These are phyloP conservation scores for Teratosphaeria nubilosa DNA, from an alignment of 2,329 filamentous ascomycete genomes.

Conservation along the genomic window DNA sequence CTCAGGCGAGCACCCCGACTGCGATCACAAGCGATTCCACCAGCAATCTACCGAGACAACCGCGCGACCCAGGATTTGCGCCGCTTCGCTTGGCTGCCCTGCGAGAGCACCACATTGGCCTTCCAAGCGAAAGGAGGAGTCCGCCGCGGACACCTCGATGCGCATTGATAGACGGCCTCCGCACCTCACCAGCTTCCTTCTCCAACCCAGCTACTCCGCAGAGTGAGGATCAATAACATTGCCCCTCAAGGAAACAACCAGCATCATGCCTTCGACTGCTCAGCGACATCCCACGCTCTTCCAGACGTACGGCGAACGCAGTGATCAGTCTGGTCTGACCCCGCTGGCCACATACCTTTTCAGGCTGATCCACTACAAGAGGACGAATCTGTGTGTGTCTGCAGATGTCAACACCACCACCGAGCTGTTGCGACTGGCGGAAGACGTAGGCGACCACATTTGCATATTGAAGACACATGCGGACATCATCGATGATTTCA, in stretches of 20 bases:
- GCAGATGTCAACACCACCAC: constrained; percentile 48
- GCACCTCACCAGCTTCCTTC: neutral
- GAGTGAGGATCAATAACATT: neutral
- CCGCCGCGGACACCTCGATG: neutral
- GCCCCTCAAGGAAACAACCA: neutral
- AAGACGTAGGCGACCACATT: constrained; percentile 51
- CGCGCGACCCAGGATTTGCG: neutral
- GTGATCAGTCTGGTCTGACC: constrained; percentile 31
- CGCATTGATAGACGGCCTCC: neutral
- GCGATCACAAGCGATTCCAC: neutral
- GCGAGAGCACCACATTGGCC: neutral
- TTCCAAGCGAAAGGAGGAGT: neutral
- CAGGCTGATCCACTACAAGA: constrained; percentile 40
- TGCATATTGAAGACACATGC: constrained; percentile 52
- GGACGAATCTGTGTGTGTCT: constrained; percentile 45
- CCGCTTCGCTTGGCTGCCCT: neutral
- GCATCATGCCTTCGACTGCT: constrained; percentile 6
- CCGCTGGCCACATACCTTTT: constrained; percentile 40
- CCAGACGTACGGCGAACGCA: constrained; percentile 36
- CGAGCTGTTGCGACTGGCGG: constrained; percentile 45
- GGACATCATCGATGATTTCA: constrained; percentile 53
- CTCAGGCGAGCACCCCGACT: neutral
- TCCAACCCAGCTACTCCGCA: neutral
- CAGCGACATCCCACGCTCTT: constrained; percentile 30
- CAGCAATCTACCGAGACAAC: neutral